A percentile compares a stretch with the other conserved stretches of the same genome.
Evolutionary conservation across 495 filamentous ascomycete genomes (phyloP).

Genomic region (Penicillium manginii): DNA sequence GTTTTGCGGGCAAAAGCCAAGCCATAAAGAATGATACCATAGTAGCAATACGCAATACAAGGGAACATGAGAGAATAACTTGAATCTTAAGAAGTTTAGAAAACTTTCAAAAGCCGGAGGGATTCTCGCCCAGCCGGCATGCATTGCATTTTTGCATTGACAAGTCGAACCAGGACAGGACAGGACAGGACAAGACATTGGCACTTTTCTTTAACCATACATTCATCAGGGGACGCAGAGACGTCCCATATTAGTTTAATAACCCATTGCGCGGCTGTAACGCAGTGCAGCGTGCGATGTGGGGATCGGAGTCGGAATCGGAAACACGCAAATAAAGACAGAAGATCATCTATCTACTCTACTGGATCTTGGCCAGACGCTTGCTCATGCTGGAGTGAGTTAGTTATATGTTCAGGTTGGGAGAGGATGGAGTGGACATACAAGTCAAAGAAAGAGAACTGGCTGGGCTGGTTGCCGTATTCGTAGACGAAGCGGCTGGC

Average conservation of each 20-base stretch:
- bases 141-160: slow-evolving; percentile 6
- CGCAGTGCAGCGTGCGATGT: not conserved
- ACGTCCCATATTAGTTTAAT: slow-evolving; percentile 24
- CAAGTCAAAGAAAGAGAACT: slow-evolving; percentile 99
- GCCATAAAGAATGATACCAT: too few species aligned
- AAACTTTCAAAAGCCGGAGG: too few species aligned
- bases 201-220: slow-evolving; percentile 33
- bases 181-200: not conserved
- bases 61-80: too few species aligned
- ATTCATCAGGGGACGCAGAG: slow-evolving; percentile 26
- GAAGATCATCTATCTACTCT: slow-evolving; percentile 10
- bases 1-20: too few species aligned
- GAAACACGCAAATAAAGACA: slow-evolving; percentile 1
- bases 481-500: slow-evolving; percentile 95
- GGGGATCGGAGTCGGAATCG: slow-evolving; percentile 1
- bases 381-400: slow-evolving; percentile 56
- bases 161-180: too few species aligned
- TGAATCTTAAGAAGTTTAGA: too few species aligned
- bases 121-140: not conserved
- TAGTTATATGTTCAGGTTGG: slow-evolving; percentile 12
- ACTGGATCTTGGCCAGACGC: slow-evolving; percentile 45
- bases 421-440: slow-evolving; percentile 47
- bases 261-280: not conserved
- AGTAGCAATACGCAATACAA: too few species aligned
- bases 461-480: slow-evolving; percentile 87